These are phyloP conservation scores for Cladochytrium replicatum DNA, from an alignment of 192 early-diverging fungal species.

Conservation along the genomic window DNA sequence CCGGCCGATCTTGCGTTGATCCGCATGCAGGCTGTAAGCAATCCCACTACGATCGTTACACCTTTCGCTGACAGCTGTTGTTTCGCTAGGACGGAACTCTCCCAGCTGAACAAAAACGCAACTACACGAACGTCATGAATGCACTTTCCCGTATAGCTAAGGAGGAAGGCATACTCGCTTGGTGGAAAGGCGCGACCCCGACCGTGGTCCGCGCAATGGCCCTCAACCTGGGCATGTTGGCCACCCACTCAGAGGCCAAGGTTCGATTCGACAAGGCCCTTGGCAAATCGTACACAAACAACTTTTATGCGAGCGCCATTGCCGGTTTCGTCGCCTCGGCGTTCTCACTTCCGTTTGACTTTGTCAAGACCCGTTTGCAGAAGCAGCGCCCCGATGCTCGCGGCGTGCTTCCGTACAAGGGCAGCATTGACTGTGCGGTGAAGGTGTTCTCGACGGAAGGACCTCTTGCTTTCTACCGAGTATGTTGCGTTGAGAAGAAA, in stretches of 20 bases:
- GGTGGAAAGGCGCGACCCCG: constrained; percentile 42
- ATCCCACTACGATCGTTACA: too few species aligned
- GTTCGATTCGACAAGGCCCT: constrained; percentile 22
- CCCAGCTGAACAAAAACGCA: constrained; percentile 24
- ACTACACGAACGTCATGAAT: constrained; percentile 35
- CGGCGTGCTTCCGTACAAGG: constrained; percentile 33
- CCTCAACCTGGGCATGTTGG: constrained; percentile 43
- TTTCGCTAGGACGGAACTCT: constrained; percentile 32
- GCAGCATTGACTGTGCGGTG: constrained; percentile 37
- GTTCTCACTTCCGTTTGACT: constrained; percentile 45
- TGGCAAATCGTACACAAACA: constrained; percentile 21
- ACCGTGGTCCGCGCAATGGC: constrained; percentile 42
- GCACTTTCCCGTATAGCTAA: constrained; percentile 27
- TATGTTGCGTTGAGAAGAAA: constrained; percentile 5
- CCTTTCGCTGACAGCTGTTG: too few species aligned
- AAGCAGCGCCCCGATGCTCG: constrained; percentile 35
- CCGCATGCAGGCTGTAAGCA: constrained; percentile 32
- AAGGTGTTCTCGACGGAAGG: constrained; percentile 38
- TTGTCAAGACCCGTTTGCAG: constrained; percentile 45
- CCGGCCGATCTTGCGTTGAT: constrained; percentile 33
- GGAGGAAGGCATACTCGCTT: constrained; percentile 33
- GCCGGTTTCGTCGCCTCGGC: constrained; percentile 48
- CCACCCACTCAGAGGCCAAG: constrained; percentile 36
- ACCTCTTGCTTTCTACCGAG: constrained; percentile 37
- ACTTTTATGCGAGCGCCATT: constrained; percentile 34